Evolutionary conservation across 768 basidiomycete genomes (phyloP), one percentile per base, ranked within the genome.

Genomic region (Amanita thiersii): DNA sequence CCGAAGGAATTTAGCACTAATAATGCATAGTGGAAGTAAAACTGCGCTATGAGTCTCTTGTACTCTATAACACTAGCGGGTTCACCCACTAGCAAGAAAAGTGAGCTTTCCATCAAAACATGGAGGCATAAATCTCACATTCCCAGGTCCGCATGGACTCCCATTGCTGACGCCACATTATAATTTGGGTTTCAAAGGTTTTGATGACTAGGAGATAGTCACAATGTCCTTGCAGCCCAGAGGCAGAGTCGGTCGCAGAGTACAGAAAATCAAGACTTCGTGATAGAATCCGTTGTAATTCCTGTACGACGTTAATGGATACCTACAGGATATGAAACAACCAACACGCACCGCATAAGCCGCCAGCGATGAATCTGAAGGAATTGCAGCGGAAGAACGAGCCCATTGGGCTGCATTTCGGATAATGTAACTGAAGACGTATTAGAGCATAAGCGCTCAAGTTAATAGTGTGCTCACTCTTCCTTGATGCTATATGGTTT

Each of bases 1-100:
- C 94, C 94, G 52, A 99, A 99, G 1, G 93, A 94, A 56, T 96
- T 92, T 44, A 97, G 65, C 26, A 96, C 87, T 39, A 99, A 75
- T 63, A 78, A 76, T 18, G 82, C 77, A 53, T 94, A 94, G 56
- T 88, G 75, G 63, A 75, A 85, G 57, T 89, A 90, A 55, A 91
- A 93, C 49, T 75, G 66, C 19, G 74, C 70, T 30, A 77, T 75
- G 37, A 72, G 59, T 31, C 56, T 56, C 43, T 70, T 68, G 63
- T 80, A 81, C 42, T 72, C 59, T 1, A 48, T 43, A 20, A 54
- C 46, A 1, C 46, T 40, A 9, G 51, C 18, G 0, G 55, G 23
- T 50, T 59, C 52, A 14, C 47, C 69, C 68, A 42, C 6, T 18
- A 25, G 23, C 33, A 14, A 9, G 39, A 8, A 23, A 38, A 36